Percentiles rank a stretch among this genome's conserved stretches.
phyloP scores from a whole-genome alignment of 495 filamentous ascomycete species.

The Talaromyces borbonicus region DNA sequence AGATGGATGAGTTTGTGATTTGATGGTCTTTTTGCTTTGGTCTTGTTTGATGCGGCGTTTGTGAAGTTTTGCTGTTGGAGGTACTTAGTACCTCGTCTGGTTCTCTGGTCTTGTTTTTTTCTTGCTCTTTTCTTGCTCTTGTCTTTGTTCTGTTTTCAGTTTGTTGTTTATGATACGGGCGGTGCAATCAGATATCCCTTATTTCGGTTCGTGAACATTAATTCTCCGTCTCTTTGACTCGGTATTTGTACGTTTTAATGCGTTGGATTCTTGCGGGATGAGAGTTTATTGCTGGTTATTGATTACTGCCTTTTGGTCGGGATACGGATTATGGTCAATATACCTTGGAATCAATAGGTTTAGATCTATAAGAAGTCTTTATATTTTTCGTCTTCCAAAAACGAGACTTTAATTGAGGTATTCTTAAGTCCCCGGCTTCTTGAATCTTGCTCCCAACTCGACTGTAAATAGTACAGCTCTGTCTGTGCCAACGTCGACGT shows the following conservation, averaged over 20 bases:
- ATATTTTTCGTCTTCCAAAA: no score
- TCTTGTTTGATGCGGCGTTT: constrained; percentile 1
- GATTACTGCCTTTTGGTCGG: no score
- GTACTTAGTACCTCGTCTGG: not conserved
- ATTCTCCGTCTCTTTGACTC: not conserved
- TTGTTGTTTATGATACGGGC: not conserved
- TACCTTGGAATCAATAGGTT: no score
- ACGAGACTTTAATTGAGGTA: no score
- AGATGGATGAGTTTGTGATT: not conserved
- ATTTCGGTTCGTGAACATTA: constrained; percentile 2
- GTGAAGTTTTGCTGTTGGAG: not conserved
- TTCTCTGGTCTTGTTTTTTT: not conserved
- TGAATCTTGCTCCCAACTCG: constrained; percentile 47
- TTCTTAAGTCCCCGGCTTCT: constrained; percentile 15
- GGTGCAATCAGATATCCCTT: constrained; percentile 8
- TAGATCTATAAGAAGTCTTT: no score
- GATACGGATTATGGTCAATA: no score
- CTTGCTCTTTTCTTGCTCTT: not conserved
- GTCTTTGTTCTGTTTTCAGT: not conserved
- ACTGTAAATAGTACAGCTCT: constrained; percentile 77
- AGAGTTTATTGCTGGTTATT: no score
- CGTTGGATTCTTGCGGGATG: no score
- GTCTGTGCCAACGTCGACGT: constrained; percentile 42
- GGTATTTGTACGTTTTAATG: no score
- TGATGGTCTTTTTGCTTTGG: not conserved